Evolutionary conservation across 768 basidiomycete genomes (phyloP), one percentile per base, ranked within the genome.

Genomic region (Hygrocybe punicea): DNA sequence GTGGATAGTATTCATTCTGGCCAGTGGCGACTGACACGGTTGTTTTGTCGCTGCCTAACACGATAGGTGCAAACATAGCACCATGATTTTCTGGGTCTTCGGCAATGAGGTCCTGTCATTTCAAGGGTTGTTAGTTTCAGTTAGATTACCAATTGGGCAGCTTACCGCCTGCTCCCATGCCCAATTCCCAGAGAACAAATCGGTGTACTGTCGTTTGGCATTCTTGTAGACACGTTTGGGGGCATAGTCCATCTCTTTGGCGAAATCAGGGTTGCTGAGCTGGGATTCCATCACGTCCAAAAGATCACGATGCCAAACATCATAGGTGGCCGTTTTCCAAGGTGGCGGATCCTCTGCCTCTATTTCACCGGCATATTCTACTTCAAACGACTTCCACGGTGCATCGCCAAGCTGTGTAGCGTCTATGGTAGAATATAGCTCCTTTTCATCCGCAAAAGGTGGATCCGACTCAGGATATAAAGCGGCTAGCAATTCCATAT

Each of bases 1-100:
- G 56, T 1, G 72, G 75, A 53, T 77, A 68, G 44, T 71, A 76
- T 34, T 76, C 72, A 33, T 74, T 65, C 40, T 77, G 70, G 1
- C 75, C 73, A 0, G 76, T 78, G 0, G 69, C 71, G 14, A 73
- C 71, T 0, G 73, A 78, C 0, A 77, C 74, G 0, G 74, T 77
- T 0, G 76, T 78, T 55, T 78, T 78, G 55, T 80, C 73, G 52
- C 72, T 75, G 1, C 76, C 75, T 1, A 60, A 57, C 16, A 77
- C 55, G 19, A 76, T 57, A 0, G 69, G 65, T 3, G 70, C 60
- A 23, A 73, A 58, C 60, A 73, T 68, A 1, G 69, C 58, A 6
- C 75, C 76, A 46, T 67, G 65, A 7, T 60, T 69, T 23, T 39
- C 19, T 6, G 62, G 49, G 53, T 69, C 56, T 23, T 61, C 21